Percentiles rank a stretch among this genome's conserved stretches.
These are phyloP conservation scores for Allantophomopsis lycopodina DNA, from an alignment of 2,329 filamentous ascomycete genomes.

Conservation along the genomic window DNA sequence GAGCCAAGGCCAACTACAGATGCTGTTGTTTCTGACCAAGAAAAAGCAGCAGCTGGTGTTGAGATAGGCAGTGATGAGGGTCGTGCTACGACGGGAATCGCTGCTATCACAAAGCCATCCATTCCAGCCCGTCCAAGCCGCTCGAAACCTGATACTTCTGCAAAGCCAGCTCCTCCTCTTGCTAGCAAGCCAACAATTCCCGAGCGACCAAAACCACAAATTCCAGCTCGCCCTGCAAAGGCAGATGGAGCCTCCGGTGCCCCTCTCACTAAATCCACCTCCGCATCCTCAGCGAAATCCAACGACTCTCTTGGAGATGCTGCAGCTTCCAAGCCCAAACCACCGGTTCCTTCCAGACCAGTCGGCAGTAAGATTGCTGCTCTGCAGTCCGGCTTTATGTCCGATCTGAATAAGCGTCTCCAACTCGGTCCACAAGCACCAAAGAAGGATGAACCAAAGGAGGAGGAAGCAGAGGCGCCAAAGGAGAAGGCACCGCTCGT, in stretches of 20 bases:
- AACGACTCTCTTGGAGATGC: constrained; percentile 24
- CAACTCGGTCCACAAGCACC: constrained; percentile 71
- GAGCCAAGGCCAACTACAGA: constrained; percentile 19
- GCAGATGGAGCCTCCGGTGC: constrained; percentile 20
- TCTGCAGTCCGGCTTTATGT: constrained; percentile 83
- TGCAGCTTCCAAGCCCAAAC: constrained; percentile 56
- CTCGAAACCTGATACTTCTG: constrained; percentile 8
- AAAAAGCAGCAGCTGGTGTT: constrained; percentile 11
- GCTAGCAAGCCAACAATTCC: constrained; percentile 28
- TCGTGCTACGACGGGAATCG: constrained; percentile 9
- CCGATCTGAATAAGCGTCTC: constrained; percentile 80
- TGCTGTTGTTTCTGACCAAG: constrained; percentile 15
- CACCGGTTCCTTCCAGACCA: constrained; percentile 66
- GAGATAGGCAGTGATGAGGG: constrained; percentile 9
- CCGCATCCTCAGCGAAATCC: constrained; percentile 17
- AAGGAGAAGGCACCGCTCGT: constrained; percentile 65
- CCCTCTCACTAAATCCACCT: constrained; percentile 11
- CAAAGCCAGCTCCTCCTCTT: background rate
- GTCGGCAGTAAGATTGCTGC: constrained; percentile 79
- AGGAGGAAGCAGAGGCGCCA: constrained; percentile 40
- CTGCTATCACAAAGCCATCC: constrained; percentile 42
- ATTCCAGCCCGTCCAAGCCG: constrained; percentile 40
- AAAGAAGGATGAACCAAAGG: constrained; percentile 56
- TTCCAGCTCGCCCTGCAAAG: constrained; percentile 52
- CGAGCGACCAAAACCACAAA: constrained; percentile 40